Evolutionary conservation across 129 eudicot species (phyloP).

Genomic region (Saposhnikovia divaricata): DNA sequence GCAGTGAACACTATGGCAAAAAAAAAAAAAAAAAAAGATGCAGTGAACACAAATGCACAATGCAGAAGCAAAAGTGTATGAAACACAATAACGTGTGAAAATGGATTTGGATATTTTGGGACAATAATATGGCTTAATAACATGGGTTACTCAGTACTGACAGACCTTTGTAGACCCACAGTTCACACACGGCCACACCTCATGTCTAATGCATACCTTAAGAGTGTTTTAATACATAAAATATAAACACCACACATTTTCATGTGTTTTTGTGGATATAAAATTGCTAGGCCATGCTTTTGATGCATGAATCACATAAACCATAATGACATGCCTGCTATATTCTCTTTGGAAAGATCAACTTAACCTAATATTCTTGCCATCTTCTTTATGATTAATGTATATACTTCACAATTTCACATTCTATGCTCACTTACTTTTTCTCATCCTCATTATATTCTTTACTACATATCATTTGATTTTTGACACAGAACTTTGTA

Average conservation of each 20-base stretch:
- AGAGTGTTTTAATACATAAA: background rate
- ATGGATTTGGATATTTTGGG: background rate
- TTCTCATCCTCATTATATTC: too few relatives aligned
- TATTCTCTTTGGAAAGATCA: background rate
- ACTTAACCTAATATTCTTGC: slow-evolving; percentile 1
- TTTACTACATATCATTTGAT: too few relatives aligned
- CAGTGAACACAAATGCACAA: too few relatives aligned
- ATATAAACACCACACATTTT: background rate
- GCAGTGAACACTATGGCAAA: too few relatives aligned
- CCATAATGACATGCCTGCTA: background rate
- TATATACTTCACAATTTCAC: too few relatives aligned
- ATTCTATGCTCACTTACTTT: too few relatives aligned
- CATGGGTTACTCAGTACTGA: background rate
- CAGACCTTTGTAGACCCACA: background rate
- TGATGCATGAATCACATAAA: background rate
- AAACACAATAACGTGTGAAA: too few relatives aligned
- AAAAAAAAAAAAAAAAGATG: too few relatives aligned
- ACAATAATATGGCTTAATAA: background rate
- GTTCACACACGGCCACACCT: background rate
- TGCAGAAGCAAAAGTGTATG: too few relatives aligned
- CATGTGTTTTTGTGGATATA: slow-evolving; percentile 1
- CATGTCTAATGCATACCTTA: background rate
- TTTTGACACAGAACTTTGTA: too few relatives aligned
- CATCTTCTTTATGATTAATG: too few relatives aligned
- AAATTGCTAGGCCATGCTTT: background rate